Base-by-base conservation (phyloP, 768 basidiomycete species). In the Candolleomyces eurysporus region DNA sequence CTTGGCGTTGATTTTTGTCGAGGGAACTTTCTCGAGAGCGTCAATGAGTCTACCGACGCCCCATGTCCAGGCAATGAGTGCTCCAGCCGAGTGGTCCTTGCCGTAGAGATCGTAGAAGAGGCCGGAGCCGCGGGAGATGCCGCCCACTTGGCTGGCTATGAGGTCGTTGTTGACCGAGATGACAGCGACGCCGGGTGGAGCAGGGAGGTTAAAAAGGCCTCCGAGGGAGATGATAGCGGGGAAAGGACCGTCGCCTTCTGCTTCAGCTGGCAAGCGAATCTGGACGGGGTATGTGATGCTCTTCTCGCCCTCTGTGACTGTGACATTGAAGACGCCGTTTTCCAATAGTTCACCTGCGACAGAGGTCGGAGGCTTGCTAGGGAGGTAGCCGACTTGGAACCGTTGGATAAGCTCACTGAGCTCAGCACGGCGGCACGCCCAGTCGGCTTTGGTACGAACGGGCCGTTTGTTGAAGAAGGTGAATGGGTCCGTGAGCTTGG, bases 21-120 rank as follows among this genome's bases (percentile, higher is more conserved):
- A 56, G 17, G 83, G 76, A 0, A 78, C 81, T 14, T 68, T 68
- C 71, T 83, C 82, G 57, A 86, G 78, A 14, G 78, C 82, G 66
- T 85, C 85, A 67, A 87, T 83, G 67, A 87, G 77, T 40, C 85
- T 82, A 58, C 77, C 76, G 54, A 85, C 78, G 61, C 81, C 84
- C 85, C 84, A 86, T 2, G 81, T 80, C 84, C 84, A 87, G 1
- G 85, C 84, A 16, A 76, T 82, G 80, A 85, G 79, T 5, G 84
- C 81, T 54, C 74, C 72, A 1, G 84, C 84, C 40, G 77, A 78
- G 50, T 77, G 76, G 56, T 65, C 68, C 22, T 66, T 71, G 11
- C 84, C 84, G 70, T 83, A 85, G 49, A 87, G 76, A 48, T 76
- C 75, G 73, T 80, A 87, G 78, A 87, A 87, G 58, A 80, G 79